Conservation (phyloP, 305 asterid species). For the Solanum hybrid region DNA sequence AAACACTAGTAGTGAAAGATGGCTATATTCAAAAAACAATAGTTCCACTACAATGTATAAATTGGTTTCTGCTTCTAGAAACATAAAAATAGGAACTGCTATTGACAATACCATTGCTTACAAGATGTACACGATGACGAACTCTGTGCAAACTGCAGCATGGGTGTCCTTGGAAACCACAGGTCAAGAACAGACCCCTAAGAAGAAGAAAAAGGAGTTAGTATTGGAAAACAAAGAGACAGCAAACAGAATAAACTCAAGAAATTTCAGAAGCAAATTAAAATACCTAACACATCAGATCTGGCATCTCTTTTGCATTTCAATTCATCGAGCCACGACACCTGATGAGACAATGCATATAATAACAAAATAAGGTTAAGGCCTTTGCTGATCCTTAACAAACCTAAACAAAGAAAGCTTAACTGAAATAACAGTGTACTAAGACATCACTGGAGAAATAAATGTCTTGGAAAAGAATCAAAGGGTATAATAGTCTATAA, state of each 20-base stretch:
- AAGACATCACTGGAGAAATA: neutral
- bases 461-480: neutral
- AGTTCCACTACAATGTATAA: neutral
- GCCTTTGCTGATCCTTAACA: neutral
- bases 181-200: neutral
- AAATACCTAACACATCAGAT: conserved; percentile 22
- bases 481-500: neutral
- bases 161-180: neutral
- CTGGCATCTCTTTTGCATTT: conserved; percentile 27
- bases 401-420: neutral
- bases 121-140: neutral
- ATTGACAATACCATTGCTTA: neutral
- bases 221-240: neutral
- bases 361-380: conserved; percentile 7
- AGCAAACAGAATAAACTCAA: neutral
- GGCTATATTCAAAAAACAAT: neutral
- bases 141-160: neutral
- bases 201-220: neutral
- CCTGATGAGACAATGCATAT: conserved; percentile 31
- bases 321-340: conserved; percentile 92
- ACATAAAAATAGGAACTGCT: neutral
- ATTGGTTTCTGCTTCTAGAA: neutral
- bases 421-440: neutral
- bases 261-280: neutral
- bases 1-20: neutral